Evolutionary conservation across 2,329 filamentous ascomycete species (phyloP).

Genomic region (Onygena corvina): DNA sequence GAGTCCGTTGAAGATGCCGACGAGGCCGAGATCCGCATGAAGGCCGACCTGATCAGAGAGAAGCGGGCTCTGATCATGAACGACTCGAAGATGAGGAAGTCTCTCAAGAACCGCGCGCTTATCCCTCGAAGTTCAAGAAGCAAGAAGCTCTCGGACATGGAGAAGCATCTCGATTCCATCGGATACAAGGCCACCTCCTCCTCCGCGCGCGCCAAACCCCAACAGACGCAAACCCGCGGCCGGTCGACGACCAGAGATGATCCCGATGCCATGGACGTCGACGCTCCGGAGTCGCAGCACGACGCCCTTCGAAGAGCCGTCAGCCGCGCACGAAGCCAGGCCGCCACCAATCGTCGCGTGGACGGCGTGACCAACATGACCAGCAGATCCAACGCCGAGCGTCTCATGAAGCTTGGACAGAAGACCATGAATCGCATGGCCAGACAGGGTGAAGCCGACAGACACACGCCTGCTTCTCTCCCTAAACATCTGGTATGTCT

Average conservation of each 20-base stretch:
- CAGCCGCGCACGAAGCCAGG: constrained; percentile 52
- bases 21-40: constrained; percentile 74
- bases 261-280: constrained; percentile 42
- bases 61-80: constrained; percentile 88
- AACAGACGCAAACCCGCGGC: constrained; percentile 49
- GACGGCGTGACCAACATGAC: constrained; percentile 52
- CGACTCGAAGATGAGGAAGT: constrained; percentile 88
- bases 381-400: constrained; percentile 66
- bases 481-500: constrained; percentile 71
- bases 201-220: constrained; percentile 53
- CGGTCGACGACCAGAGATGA: constrained; percentile 55
- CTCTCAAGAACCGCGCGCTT: constrained; percentile 89
- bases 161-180: constrained; percentile 69
- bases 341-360: constrained; percentile 37
- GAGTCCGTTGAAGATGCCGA: constrained; percentile 74
- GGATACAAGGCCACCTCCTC: constrained; percentile 66
- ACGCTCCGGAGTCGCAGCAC: constrained; percentile 29
- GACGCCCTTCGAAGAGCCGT: constrained; percentile 52
- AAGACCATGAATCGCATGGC: constrained; percentile 99
- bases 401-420: constrained; percentile 78
- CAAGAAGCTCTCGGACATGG: constrained; percentile 76
- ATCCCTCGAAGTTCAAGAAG: constrained; percentile 74
- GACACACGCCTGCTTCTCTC: constrained; percentile 68
- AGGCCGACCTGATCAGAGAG: constrained; percentile 90
- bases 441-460: constrained; percentile 89